Evolutionary conservation across 331 rosid species (phyloP), one percentile per base, ranked within the genome.

Genomic region (Erythrophleum ivorense): DNA sequence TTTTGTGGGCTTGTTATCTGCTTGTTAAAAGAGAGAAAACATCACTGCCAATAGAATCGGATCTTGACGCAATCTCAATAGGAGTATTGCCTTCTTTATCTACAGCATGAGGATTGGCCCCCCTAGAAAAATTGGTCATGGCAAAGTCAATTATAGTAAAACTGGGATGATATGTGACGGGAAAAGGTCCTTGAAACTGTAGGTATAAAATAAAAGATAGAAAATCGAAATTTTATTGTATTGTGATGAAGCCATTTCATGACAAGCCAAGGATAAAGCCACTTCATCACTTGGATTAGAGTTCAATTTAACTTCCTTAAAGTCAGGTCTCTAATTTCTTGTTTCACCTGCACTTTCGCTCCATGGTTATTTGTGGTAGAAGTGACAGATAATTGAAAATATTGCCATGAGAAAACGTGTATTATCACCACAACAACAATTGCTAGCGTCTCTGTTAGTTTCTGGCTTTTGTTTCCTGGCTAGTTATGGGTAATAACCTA

Each of bases 31-130:
- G 89, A 77, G 76, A 24, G 12, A 81, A 66, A 38, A 88, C 55
- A 78, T 81, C 91, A 9, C 36, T 76, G 78, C 79, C 83, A 57
- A 33, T 54, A 66, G 72, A 77, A 60, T 59, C 38, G n/a, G 94
- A 69, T 78, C 81, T 86, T 36, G 85, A 80, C 34, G 88, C 88
- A 80, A 91, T 83, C 79, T 80, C 87, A 58, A 73, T 34, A 46
- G 94, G 89, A 60, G 94, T 91, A 71, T 84, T 87, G 76, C 91
- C 94, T 80, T 91, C 92, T 67, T 75, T 78, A 65, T 89, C 94
- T 24, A 52, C 75, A 3, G 85, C 75, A 59, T 70, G 71, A 50
- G 87, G 77, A 85, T 88, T 82, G 54, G 91, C 92, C 75, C 96
- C 92, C 78, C 96, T 91, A 89, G 60, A 82, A 50, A 70, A 62